These are phyloP conservation scores for Tetratostichococcus sp. DNA, from an alignment of 139 green algal genomes.

Conservation along the genomic window DNA sequence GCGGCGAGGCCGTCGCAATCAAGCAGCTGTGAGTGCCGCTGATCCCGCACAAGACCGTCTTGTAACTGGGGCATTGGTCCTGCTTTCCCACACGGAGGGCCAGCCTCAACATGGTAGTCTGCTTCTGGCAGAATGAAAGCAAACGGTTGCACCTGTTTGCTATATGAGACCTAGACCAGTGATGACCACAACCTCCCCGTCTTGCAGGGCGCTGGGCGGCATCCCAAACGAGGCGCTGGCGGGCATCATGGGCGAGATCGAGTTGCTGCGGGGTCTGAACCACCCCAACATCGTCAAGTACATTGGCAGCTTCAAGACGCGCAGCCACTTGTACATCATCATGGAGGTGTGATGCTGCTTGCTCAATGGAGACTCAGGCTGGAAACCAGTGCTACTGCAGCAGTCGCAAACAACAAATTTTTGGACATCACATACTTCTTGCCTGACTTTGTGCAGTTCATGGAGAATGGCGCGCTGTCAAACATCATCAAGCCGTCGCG, in stretches of 20 bases:
- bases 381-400: no score
- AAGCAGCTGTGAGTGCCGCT: constrained; percentile 73
- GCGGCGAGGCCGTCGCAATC: constrained; percentile 86
- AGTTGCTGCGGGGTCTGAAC: constrained; percentile 87
- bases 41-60: no score
- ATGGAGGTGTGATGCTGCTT: constrained; percentile 64
- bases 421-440: no score
- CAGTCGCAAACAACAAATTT: no score
- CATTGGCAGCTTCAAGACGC: constrained; percentile 85
- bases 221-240: constrained; percentile 59
- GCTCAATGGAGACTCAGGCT: no score
- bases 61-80: no score
- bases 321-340: constrained; percentile 93
- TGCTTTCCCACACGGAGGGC: no score
- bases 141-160: no score
- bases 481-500: constrained; percentile 83
- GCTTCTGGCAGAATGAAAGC: no score
- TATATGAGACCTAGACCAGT: no score
- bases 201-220: constrained; percentile 41
- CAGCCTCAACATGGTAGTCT: no score
- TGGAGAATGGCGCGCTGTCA: constrained; percentile 88
- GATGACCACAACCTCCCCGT: no score
- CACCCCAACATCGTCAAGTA: constrained; percentile 98
- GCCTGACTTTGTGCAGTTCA: constrained; percentile 54
- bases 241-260: constrained; percentile 80